These are phyloP conservation scores for Penicillium taxi DNA, from an alignment of 495 filamentous ascomycete genomes.

Conservation along the genomic window DNA sequence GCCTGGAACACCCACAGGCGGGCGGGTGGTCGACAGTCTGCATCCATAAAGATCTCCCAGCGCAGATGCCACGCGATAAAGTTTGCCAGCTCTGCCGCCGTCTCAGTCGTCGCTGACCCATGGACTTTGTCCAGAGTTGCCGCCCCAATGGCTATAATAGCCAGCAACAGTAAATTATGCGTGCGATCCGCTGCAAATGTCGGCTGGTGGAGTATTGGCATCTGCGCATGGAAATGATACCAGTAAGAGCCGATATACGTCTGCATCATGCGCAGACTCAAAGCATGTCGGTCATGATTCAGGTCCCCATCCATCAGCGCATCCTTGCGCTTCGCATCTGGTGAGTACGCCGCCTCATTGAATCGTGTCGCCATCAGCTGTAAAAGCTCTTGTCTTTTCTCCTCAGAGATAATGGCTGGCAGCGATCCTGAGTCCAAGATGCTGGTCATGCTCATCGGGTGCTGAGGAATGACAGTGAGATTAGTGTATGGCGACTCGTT, in stretches of 20 bases:
- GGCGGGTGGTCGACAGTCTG: constrained; percentile 85
- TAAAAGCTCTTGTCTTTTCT: constrained; percentile 76
- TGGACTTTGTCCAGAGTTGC: constrained; percentile 78
- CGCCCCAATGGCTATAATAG: constrained; percentile 91
- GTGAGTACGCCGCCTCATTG: constrained; percentile 70
- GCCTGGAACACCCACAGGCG: constrained; percentile 98
- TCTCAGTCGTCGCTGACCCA: constrained; percentile 61
- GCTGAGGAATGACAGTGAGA: constrained; percentile 43
- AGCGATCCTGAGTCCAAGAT: constrained; percentile 76
- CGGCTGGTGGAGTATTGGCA: constrained; percentile 89
- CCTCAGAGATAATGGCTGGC: constrained; percentile 75
- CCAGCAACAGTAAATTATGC: constrained; percentile 75
- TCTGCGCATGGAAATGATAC: constrained; percentile 88
- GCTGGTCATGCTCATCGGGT: constrained; percentile 85
- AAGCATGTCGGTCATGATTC: constrained; percentile 62
- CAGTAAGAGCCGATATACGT: constrained; percentile 90
- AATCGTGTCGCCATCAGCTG: constrained; percentile 78
- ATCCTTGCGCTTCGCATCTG: constrained; percentile 66
- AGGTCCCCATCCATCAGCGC: constrained; percentile 70
- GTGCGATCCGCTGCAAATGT: constrained; percentile 86
- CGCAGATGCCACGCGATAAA: constrained; percentile 87
- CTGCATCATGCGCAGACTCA: constrained; percentile 92
- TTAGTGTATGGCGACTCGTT: constrained; percentile 34
- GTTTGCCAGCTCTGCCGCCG: constrained; percentile 68
- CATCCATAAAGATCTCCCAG: constrained; percentile 87